A percentile compares a stretch with the other conserved stretches of the same genome.
Evolutionary conservation across 768 basidiomycete genomes (phyloP).

Genomic region (Lentinula boryana): DNA sequence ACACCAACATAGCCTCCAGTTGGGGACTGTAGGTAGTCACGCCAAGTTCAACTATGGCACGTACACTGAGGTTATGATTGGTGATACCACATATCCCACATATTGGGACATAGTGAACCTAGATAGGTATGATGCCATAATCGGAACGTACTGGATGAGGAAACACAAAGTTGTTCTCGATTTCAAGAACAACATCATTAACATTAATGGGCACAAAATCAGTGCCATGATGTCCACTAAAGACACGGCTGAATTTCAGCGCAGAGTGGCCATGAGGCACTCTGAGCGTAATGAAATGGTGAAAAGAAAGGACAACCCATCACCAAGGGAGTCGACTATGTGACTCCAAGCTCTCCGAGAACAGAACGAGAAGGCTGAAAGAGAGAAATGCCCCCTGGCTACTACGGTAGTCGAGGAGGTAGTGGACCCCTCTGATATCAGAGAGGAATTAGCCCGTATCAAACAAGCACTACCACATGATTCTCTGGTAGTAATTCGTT

Average conservation of each 20-base stretch:
- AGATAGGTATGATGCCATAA: background rate
- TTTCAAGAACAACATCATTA: background rate
- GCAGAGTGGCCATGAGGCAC: background rate
- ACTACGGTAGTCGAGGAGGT: background rate
- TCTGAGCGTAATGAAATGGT: background rate
- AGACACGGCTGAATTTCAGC: background rate
- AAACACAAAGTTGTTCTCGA: background rate
- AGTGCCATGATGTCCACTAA: background rate
- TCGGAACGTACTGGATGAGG: background rate
- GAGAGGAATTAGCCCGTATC: background rate
- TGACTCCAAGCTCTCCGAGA: background rate
- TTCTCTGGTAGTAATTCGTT: background rate
- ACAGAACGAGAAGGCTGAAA: background rate
- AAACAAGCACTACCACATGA: background rate
- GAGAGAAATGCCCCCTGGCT: too few species aligned
- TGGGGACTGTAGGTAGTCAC: background rate
- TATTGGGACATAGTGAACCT: background rate
- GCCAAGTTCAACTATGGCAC: background rate
- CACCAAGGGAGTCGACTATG: background rate
- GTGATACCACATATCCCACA: background rate
- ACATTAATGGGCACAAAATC: background rate
- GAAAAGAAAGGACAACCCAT: too few species aligned
- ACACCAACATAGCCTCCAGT: background rate
- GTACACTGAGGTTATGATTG: background rate
- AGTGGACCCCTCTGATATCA: background rate